Conservation (phyloP, 2,329 filamentous ascomycete genomes). For the Diplodia sapinea region DNA sequence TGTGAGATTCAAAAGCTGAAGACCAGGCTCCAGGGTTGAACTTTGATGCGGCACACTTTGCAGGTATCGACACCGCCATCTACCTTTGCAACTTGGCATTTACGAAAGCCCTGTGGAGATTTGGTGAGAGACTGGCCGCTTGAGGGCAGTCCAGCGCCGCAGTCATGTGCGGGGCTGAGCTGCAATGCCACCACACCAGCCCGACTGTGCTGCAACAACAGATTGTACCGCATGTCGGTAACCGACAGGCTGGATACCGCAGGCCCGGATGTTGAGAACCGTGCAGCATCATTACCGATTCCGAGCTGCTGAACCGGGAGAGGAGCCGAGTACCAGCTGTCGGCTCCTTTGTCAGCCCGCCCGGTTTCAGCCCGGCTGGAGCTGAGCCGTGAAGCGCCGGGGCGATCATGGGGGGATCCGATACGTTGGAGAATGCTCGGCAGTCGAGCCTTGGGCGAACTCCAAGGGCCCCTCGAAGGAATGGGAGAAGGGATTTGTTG, state of each 20-base stretch:
- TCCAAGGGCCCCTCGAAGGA: not conserved
- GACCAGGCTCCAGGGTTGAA: not conserved
- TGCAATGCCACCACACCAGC: conserved; percentile 6
- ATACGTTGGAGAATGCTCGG: not conserved
- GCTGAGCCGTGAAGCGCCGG: conserved; percentile 8
- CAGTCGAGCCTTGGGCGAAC: not conserved
- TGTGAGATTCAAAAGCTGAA: not conserved
- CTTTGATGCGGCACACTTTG: conserved; percentile 45
- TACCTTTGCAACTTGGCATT: not conserved
- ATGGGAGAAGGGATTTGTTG: not conserved
- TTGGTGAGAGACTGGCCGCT: no score
- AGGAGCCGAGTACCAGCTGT: conserved; percentile 13
- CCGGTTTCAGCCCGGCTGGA: not conserved
- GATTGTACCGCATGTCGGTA: not conserved
- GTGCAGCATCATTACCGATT: not conserved
- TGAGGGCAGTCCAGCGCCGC: no score
- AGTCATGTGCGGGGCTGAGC: not conserved
- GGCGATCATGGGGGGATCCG: conserved; percentile 18
- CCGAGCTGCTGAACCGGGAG: conserved; percentile 9
- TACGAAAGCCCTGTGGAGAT: no score
- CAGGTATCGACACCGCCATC: conserved; percentile 51
- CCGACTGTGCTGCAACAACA: not conserved
- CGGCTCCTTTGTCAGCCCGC: conserved; percentile 6
- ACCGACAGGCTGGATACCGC: not conserved
- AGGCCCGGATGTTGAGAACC: not conserved